Percentiles rank a stretch among this genome's conserved stretches.
Evolutionary conservation across 169 alveolate genomes (phyloP).

Genomic region (Plasmodium falciparum): DNA sequence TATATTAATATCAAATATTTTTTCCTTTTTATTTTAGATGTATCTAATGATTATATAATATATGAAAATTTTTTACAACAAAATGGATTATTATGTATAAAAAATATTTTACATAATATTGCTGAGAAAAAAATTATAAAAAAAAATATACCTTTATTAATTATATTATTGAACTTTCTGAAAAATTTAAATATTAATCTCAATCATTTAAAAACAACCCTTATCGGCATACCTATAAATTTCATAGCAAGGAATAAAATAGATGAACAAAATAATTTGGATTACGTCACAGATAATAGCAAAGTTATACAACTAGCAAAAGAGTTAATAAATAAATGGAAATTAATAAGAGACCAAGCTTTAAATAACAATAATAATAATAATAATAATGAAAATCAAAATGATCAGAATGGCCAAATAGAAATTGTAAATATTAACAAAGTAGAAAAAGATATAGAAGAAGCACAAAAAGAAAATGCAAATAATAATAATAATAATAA

Average conservation of each 20-base stretch:
- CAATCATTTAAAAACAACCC: constrained; percentile 41
- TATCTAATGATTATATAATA: constrained; percentile 2
- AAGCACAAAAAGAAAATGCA: not conserved
- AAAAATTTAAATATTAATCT: constrained; percentile 50
- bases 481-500: not conserved
- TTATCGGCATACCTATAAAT: constrained; percentile 64
- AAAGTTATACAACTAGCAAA: constrained; percentile 19
- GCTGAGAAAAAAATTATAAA: constrained; percentile 53
- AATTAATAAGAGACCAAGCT: constrained; percentile 32
- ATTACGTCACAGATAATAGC: constrained; percentile 34
- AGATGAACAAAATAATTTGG: constrained; percentile 27
- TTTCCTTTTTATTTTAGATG: constrained; percentile 19
- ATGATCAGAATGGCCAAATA: not conserved
- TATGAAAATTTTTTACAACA: constrained; percentile 29
- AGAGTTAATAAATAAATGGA: constrained; percentile 45
- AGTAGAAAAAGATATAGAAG: constrained; percentile 2
- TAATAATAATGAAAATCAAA: not conserved
- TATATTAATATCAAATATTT: constrained; percentile 25
- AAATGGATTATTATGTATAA: constrained; percentile 38
- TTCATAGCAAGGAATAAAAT: constrained; percentile 52
- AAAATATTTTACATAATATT: constrained; percentile 43
- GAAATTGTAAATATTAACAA: not conserved
- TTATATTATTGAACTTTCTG: constrained; percentile 23
- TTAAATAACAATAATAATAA: constrained; percentile 1
- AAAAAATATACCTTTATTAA: constrained; percentile 36